Conservation (phyloP, 208 protist species). For the Willaertia magna region DNA sequence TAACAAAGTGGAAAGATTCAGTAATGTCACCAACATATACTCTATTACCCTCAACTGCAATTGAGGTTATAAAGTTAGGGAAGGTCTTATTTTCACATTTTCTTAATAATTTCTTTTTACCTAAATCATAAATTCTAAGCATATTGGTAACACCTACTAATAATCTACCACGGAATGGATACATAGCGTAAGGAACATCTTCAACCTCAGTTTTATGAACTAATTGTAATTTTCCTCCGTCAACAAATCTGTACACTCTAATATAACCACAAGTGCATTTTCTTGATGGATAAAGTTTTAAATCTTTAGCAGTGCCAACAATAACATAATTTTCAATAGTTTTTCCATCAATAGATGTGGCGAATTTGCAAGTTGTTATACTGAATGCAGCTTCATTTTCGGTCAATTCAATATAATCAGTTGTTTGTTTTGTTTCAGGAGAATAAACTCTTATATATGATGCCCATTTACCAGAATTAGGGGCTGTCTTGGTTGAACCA, state of each 20-base stretch:
- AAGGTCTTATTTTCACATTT: slow-evolving; percentile 66
- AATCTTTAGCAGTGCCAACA: slow-evolving; percentile 42
- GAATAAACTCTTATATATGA: slow-evolving; percentile 52
- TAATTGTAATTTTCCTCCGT: slow-evolving; percentile 25
- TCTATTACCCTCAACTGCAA: slow-evolving; percentile 43
- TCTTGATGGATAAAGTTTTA: slow-evolving; percentile 12
- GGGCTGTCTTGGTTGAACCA: slow-evolving; percentile 5
- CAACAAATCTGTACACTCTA: slow-evolving; percentile 12
- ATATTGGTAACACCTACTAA: slow-evolving; percentile 43
- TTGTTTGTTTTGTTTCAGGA: slow-evolving; percentile 22
- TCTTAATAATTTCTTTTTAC: slow-evolving; percentile 57
- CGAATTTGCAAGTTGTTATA: slow-evolving; percentile 12
- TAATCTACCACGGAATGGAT: slow-evolving; percentile 47
- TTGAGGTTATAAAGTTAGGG: slow-evolving; percentile 46
- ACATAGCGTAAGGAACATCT: slow-evolving; percentile 46
- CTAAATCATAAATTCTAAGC: slow-evolving; percentile 66
- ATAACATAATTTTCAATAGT: slow-evolving; percentile 36
- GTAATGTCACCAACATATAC: slow-evolving; percentile 51
- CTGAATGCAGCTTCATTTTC: slow-evolving; percentile 57
- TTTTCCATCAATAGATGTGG: slow-evolving; percentile 29
- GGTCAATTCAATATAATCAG: slow-evolving; percentile 36
- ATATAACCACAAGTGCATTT: slow-evolving; percentile 13
- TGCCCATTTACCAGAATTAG: slow-evolving; percentile 41
- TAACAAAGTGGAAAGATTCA: slow-evolving; percentile 56
- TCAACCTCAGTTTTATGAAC: slow-evolving; percentile 57